Evolutionary conservation across 139 green algal genomes (phyloP).

Genomic region (Pseudopediastrum boryanum): DNA sequence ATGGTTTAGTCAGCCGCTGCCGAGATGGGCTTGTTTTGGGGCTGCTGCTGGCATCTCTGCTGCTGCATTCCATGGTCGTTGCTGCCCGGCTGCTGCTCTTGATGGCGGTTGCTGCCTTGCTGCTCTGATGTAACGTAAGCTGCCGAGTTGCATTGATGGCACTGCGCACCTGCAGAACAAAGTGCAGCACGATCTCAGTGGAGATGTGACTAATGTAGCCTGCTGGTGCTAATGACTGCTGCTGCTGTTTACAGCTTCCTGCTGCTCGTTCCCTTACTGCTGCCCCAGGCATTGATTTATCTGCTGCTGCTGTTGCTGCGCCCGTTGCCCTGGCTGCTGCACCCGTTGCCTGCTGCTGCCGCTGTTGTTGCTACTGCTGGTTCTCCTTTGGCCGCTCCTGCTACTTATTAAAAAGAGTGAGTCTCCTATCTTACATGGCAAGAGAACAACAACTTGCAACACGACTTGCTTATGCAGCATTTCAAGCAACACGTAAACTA

Average conservation of each 20-base stretch:
- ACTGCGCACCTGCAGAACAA: no score
- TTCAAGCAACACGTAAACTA: not conserved
- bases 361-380: not conserved
- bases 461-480: not conserved
- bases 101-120: not conserved
- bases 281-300: no score
- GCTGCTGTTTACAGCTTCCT: no score
- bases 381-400: not conserved
- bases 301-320: no score
- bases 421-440: not conserved
- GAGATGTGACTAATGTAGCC: no score
- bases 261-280: no score
- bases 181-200: no score
- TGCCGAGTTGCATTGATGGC: not conserved
- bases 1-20: not conserved
- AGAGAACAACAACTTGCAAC: not conserved
- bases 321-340: no score
- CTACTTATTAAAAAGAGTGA: not conserved
- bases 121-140: not conserved
- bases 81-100: not conserved
- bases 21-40: no score
- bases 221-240: conserved; percentile 4
- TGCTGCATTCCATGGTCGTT: not conserved
- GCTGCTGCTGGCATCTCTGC: not conserved
- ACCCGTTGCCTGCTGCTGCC: conserved; percentile 16